phyloP scores from a whole-genome alignment of 495 filamentous ascomycete species.

The Hyaloscypha variabilis region DNA sequence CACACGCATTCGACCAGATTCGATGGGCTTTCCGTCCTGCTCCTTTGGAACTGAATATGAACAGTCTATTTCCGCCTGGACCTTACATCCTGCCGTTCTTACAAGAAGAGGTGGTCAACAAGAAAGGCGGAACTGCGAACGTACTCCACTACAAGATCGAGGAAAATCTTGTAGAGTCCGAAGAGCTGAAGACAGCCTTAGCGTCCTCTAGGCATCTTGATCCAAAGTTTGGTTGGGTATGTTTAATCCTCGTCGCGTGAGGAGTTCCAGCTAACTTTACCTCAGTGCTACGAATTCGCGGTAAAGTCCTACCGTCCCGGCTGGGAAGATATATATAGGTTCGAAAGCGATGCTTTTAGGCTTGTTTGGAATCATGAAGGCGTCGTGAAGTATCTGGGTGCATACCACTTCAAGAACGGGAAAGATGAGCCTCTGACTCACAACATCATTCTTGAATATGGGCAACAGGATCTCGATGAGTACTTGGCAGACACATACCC shows the following conservation, averaged over 20 bases:
- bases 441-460: slow-evolving; percentile 42
- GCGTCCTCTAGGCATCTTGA: too few species aligned
- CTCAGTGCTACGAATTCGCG: slow-evolving; percentile 40
- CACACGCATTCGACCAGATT: slow-evolving; percentile 18
- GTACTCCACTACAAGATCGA: slow-evolving; percentile 38
- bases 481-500: slow-evolving; percentile 34
- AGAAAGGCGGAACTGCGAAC: slow-evolving; percentile 37
- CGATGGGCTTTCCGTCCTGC: slow-evolving; percentile 34
- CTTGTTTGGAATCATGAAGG: slow-evolving; percentile 25
- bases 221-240: too few species aligned
- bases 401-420: slow-evolving; percentile 21
- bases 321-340: slow-evolving; percentile 28
- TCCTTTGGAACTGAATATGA: slow-evolving; percentile 31
- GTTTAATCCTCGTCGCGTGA: background rate
- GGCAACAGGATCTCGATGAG: slow-evolving; percentile 38
- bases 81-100: slow-evolving; percentile 37
- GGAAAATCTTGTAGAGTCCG: slow-evolving; percentile 33
- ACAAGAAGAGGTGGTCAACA: slow-evolving; percentile 29
- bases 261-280: background rate
- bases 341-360: slow-evolving; percentile 38
- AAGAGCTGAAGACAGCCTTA: background rate
- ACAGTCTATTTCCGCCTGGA: background rate
- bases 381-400: slow-evolving; percentile 36
- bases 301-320: slow-evolving; percentile 36
- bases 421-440: slow-evolving; percentile 12